Base-by-base conservation (phyloP, 108 stramenopile species). In the Cyclotella baltica region DNA sequence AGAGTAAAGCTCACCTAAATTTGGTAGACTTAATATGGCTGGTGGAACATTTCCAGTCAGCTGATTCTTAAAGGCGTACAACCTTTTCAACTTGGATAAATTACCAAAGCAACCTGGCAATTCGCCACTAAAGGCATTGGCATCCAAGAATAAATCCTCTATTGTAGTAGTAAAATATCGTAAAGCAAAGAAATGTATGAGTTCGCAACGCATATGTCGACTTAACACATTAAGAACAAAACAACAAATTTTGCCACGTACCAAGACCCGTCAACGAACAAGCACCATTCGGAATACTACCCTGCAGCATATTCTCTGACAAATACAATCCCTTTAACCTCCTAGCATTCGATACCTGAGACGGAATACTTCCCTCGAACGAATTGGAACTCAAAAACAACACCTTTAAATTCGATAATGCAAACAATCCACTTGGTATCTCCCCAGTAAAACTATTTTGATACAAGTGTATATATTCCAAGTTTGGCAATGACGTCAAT, bases 241-340 rank as follows among this genome's bases (percentile, higher is more conserved):
- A n/a, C n/a, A n/a, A n/a, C n/a, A n/a, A n/a, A n/a, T n/a, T n/a
- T n/a, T n/a, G n/a, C n/a, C n/a, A 70, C 80, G 57, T 40, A 82
- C 81, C 70, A 22, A 90, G 70, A 31, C 72, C 83, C 62, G 79
- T 70, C 68, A 90, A 50, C 23, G 70, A 64, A 64, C 81, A 84
- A 30, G 87, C 23, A 27, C 62, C 58, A 55, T 81, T 75, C 22
- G 93, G 87, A 23, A 94, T 83, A 47, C 76, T 56, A 10, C 93
- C 93, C 18, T 74, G 70, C 9, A 94, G 55, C 29, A 78, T 66
- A 70, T 94, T 94, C 35, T 88, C 76, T 11, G 78, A 87, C 16
- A 94, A 64, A 30, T 90, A 88, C 19, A 94, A 81, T 16, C 78
- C 76, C 57, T 80, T 81, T 25, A 91, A 50, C 13, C 69, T 70